Evolutionary conservation across 805 yeast genomes (phyloP).

Genomic region (Saccharomycopsis fermentans): DNA sequence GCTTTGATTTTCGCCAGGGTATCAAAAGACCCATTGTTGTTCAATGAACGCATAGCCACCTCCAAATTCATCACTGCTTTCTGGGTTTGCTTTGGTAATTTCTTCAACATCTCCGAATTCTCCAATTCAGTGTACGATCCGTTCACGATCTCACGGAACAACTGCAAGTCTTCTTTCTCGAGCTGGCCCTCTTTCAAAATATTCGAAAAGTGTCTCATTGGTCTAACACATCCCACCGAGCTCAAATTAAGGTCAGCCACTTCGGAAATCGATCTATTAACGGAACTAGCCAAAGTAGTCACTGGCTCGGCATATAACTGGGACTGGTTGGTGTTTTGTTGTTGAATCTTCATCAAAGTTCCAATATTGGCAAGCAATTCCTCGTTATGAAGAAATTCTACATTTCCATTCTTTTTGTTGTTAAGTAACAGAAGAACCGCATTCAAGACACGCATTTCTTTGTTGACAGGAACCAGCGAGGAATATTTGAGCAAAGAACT

Average conservation of each 20-base stretch:
- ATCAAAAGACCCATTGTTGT: constrained; percentile 21
- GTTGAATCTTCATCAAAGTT: constrained; percentile 2
- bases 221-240: constrained; percentile 1
- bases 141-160: constrained; percentile 8
- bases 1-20: constrained; percentile 21
- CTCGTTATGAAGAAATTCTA: constrained; percentile 3
- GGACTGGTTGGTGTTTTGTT: background rate
- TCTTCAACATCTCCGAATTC: background rate
- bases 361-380: constrained; percentile 6
- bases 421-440: constrained; percentile 6
- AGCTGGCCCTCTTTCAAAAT: background rate
- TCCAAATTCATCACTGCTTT: constrained; percentile 21
- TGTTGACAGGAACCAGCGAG: constrained; percentile 9
- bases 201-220: constrained; percentile 6
- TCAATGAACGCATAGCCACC: constrained; percentile 22
- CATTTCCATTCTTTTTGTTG: constrained; percentile 1
- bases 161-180: background rate
- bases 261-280: constrained; percentile 1
- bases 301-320: background rate
- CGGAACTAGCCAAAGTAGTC: constrained; percentile 6
- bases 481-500: constrained; percentile 9
- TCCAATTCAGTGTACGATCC: constrained; percentile 7
- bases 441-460: constrained; percentile 10
- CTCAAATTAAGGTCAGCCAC: background rate
- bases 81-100: background rate